A percentile compares a stretch with the other conserved stretches of the same genome.
phyloP scores from a whole-genome alignment of 2,329 filamentous ascomycete genomes.

The Neonectria punicea region DNA sequence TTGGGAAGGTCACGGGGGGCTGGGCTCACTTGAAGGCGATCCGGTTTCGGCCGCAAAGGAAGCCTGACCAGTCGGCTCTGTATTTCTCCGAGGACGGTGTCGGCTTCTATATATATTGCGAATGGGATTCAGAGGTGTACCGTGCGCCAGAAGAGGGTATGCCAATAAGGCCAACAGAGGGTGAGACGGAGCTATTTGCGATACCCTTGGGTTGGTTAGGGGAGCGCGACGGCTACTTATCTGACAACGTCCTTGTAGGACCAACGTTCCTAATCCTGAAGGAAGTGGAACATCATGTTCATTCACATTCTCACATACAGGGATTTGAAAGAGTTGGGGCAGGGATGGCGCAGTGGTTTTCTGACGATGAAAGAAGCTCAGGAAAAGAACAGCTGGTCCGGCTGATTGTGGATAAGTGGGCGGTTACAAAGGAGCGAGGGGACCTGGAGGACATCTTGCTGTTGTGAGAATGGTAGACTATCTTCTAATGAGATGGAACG shows the following conservation, averaged over 20 bases:
- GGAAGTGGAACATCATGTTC: background rate
- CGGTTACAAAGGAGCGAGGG: background rate
- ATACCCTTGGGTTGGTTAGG: background rate
- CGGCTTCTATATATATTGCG: background rate
- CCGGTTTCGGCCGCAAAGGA: background rate
- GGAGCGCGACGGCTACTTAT: too few relatives aligned
- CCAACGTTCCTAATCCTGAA: background rate
- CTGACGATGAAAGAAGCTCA: background rate
- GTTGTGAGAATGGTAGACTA: background rate
- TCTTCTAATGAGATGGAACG: background rate
- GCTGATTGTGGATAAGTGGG: background rate
- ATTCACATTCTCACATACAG: background rate
- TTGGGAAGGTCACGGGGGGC: background rate
- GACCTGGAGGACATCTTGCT: background rate
- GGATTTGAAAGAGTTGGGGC: background rate
- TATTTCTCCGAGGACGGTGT: background rate
- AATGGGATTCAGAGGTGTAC: background rate
- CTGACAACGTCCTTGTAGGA: background rate
- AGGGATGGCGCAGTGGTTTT: background rate
- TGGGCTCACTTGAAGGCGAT: background rate
- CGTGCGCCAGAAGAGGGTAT: background rate
- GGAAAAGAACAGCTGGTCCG: background rate
- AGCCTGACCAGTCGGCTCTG: background rate
- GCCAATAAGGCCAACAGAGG: too few relatives aligned
- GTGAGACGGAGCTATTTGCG: background rate